A percentile compares a stretch with the other conserved stretches of the same genome.
Conservation (phyloP, 176 grass and related monocot genomes). For the Triticum urartu region DNA sequence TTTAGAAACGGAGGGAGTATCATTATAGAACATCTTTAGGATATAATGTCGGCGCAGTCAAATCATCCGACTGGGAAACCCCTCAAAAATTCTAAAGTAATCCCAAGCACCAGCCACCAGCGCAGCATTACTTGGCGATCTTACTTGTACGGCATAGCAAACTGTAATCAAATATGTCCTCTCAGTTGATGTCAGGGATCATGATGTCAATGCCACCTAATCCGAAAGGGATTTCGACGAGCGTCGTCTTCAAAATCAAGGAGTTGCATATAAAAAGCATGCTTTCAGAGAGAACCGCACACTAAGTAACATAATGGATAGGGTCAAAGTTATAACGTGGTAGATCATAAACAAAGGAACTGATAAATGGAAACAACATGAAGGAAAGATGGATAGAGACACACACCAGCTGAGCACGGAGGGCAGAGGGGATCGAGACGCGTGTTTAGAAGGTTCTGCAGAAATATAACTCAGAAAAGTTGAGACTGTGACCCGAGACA, state of each 20-base stretch:
- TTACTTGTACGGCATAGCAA: constrained; percentile 9
- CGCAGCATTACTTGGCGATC: not conserved
- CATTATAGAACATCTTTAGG: not conserved
- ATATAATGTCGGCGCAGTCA: not conserved
- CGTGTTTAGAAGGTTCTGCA: constrained; percentile 12
- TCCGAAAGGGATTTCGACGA: not conserved
- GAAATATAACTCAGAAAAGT: not conserved
- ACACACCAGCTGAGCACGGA: not conserved
- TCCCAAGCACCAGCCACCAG: not conserved
- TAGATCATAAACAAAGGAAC: constrained; percentile 1
- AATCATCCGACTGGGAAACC: not conserved
- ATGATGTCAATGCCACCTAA: constrained; percentile 6
- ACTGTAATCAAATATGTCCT: not conserved
- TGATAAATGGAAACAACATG: not conserved
- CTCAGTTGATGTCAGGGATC: not conserved
- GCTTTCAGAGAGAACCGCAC: not conserved
- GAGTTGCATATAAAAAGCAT: not conserved
- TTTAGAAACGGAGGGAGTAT: not conserved
- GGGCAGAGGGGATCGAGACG: not conserved
- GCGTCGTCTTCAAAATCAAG: constrained; percentile 23
- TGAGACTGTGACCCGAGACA: not conserved
- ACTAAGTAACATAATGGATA: not conserved
- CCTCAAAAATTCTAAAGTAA: not conserved
- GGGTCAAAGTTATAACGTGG: not conserved
- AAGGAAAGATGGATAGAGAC: not conserved